Evolutionary conservation across 345 rosid genomes (phyloP).

Genomic region (Citrus reticulata): DNA sequence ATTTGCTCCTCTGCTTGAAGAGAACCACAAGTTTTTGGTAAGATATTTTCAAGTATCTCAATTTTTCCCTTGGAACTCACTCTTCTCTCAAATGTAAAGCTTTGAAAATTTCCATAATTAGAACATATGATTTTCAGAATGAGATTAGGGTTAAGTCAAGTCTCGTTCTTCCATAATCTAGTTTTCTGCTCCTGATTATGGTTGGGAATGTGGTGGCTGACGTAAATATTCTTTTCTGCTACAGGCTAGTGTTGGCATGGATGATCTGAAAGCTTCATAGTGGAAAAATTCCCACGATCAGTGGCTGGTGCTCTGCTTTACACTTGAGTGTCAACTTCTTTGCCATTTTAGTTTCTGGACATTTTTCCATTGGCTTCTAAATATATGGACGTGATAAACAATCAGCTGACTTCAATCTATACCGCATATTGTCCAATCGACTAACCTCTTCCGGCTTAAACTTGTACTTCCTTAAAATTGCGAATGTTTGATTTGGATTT

Average conservation of each 20-base stretch:
- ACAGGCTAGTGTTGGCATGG: constrained; percentile 88
- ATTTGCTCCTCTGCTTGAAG: constrained; percentile 78
- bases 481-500: not conserved
- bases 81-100: not conserved
- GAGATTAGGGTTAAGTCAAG: not conserved
- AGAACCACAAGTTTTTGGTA: constrained; percentile 96
- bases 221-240: constrained; percentile 6
- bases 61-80: not conserved
- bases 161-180: not conserved
- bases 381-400: not conserved
- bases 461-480: not conserved
- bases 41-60: constrained; percentile 8
- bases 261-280: constrained; percentile 79
- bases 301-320: not conserved
- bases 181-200: not conserved
- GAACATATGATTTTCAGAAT: not conserved
- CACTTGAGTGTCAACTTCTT: not conserved
- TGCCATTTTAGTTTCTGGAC: not conserved
- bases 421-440: not conserved
- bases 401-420: not conserved
- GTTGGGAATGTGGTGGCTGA: not conserved
- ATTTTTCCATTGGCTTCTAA: not conserved
- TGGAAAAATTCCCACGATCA: constrained; percentile 2
- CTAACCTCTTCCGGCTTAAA: not conserved
- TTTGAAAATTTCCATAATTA: not conserved